A percentile compares a stretch with the other conserved stretches of the same genome.
Evolutionary conservation across 2,329 filamentous ascomycete genomes (phyloP).

Genomic region (Cercospora brassicicola): DNA sequence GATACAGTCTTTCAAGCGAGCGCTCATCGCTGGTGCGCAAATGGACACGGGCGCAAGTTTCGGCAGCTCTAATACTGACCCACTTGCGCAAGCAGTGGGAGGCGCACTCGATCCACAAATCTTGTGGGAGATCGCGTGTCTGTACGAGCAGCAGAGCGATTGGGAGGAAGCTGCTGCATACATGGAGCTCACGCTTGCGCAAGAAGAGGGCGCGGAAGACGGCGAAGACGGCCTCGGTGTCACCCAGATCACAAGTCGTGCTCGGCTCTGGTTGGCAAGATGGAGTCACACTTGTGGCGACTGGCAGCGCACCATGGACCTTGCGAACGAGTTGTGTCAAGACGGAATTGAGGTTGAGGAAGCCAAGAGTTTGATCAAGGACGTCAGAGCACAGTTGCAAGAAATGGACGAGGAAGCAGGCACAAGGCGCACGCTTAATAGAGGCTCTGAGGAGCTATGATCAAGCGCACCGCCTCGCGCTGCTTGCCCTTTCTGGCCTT

Average conservation of each 20-base stretch:
- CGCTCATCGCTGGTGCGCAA: slow-evolving; percentile 82
- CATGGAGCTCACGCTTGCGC: slow-evolving; percentile 93
- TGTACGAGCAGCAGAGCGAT: slow-evolving; percentile 80
- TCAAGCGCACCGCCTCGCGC: not conserved
- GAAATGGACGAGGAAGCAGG: slow-evolving; percentile 19
- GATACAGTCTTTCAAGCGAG: slow-evolving; percentile 92
- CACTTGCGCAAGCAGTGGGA: slow-evolving; percentile 49
- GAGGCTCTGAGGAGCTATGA: slow-evolving; percentile 13
- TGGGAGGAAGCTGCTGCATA: slow-evolving; percentile 81
- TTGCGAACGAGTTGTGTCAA: slow-evolving; percentile 89
- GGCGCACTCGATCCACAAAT: slow-evolving; percentile 83
- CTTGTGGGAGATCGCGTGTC: slow-evolving; percentile 80
- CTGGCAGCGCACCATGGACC: slow-evolving; percentile 70
- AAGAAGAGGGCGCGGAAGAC: slow-evolving; percentile 70
- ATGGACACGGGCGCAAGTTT: slow-evolving; percentile 63
- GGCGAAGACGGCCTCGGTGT: slow-evolving; percentile 68
- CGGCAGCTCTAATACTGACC: slow-evolving; percentile 45
- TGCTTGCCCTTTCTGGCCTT: not conserved
- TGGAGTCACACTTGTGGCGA: slow-evolving; percentile 76
- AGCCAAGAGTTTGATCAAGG: slow-evolving; percentile 86
- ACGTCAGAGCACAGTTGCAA: slow-evolving; percentile 74
- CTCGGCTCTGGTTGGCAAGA: slow-evolving; percentile 87
- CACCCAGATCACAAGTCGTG: slow-evolving; percentile 86
- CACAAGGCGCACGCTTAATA: not conserved
- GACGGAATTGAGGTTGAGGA: slow-evolving; percentile 97